Percentiles rank a stretch among this genome's conserved stretches.
These are phyloP conservation scores for Quercus tomentella DNA, from an alignment of 331 rosid genomes.

Conservation along the genomic window DNA sequence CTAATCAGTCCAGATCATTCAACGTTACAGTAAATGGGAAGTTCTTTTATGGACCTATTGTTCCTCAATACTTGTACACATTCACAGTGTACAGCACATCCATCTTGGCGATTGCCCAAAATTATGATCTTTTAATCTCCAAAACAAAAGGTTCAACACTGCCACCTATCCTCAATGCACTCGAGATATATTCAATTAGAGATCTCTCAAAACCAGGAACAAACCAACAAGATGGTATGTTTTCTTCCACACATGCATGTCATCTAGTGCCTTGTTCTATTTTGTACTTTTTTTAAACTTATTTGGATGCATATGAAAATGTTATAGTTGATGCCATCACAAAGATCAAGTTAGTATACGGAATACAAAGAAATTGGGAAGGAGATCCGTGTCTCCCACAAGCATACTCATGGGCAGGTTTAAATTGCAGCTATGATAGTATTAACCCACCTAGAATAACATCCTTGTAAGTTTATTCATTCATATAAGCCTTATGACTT, in stretches of 20 bases:
- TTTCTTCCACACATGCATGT: background rate
- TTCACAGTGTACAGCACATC: background rate
- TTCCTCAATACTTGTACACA: background rate
- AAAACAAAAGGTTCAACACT: constrained; percentile 28
- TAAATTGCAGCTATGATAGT: constrained; percentile 27
- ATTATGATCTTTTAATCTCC: background rate
- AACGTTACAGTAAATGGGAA: background rate
- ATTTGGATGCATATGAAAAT: background rate
- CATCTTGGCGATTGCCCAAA: background rate
- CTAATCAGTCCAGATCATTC: constrained; percentile 32
- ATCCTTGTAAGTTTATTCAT: constrained; percentile 22
- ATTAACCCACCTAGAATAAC: constrained; percentile 25
- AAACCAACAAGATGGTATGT: constrained; percentile 37
- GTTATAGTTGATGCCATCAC: constrained; percentile 33
- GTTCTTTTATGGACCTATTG: constrained; percentile 9
- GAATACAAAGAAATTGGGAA: constrained; percentile 32
- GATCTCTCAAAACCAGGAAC: constrained; percentile 30
- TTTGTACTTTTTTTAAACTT: background rate
- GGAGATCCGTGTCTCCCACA: constrained; percentile 50
- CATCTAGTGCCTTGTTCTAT: background rate
- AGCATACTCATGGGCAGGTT: constrained; percentile 31
- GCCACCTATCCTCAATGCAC: constrained; percentile 49
- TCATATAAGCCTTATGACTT: background rate
- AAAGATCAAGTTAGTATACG: constrained; percentile 27
- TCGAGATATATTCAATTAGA: constrained; percentile 30